Base-by-base conservation (phyloP, 2,329 filamentous ascomycete species). In the Diaporthe sp. region DNA sequence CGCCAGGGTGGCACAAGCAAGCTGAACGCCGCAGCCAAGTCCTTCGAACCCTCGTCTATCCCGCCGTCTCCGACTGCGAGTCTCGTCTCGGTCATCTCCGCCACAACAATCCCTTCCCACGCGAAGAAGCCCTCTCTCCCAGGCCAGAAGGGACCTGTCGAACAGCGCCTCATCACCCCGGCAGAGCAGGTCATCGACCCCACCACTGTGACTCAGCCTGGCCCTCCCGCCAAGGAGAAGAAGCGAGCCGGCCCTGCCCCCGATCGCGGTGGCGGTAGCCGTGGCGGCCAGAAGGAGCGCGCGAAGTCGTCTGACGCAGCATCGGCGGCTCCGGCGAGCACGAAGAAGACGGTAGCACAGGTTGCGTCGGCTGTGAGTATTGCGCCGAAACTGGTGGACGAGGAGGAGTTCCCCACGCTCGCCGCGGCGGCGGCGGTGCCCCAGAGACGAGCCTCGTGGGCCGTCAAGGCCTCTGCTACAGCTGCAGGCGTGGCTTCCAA, bases 1-100 rank as follows among this genome's bases (percentile, higher is more conserved):
- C 53, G 6, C 72, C 72, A n/a, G 61, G 58, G 37, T 25, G 19
- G 34, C 39, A 75, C 31, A n/a, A 44, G 1, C 37, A 59, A 25
- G 22, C 49, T 79, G 28, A 79, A 79, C 62, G 78, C 79, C 1
- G 53, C 70, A 3, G 78, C 78, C 34, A 71, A 77, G 61, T 62
- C 77, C 46, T 80, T 79, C 25, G 51, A 74, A 2, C 77, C 78
- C 12, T 53, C 72, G 9, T 58, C 72, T 19, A n/a, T 51, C 3
- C 51, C 69, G 13, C 42, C 72, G 2, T 74, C 75, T n/a, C 59
- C 72, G 3, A 17, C 68, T 8, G 17, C 9, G 37, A 69, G 59
- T 10, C 59, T 46, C 12, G 28, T 22, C 22, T 72, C 75, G 22
- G 51, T 44, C 44, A 25, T 49, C 9, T 44, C 70, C 34, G 44